Evolutionary conservation across 495 filamentous ascomycete species (phyloP).

Genomic region (Daldinia concentrica): DNA sequence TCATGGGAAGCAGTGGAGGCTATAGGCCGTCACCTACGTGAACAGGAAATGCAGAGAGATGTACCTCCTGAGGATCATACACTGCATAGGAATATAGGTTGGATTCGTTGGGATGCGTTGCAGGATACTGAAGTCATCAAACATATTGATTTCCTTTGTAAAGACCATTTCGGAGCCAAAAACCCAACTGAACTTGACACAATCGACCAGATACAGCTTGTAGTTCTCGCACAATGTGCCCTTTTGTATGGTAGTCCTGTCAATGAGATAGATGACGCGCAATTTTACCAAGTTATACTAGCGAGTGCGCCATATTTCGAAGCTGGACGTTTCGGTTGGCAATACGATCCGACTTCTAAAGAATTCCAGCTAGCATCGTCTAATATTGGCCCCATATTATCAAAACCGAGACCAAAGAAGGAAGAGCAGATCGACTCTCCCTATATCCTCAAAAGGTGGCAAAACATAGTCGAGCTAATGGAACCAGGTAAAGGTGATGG

Average conservation of each 20-base stretch:
- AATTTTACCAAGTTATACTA: not conserved
- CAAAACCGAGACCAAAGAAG: slow-evolving; percentile 3
- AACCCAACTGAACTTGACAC: not conserved
- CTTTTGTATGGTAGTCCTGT: not conserved
- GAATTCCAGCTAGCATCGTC: not conserved
- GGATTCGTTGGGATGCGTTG: slow-evolving; percentile 12
- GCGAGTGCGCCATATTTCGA: slow-evolving; percentile 19
- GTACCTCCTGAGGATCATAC: slow-evolving; percentile 13
- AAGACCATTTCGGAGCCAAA: not conserved
- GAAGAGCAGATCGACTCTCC: slow-evolving; percentile 17
- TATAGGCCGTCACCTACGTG: not conserved
- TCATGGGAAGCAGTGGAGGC: not conserved
- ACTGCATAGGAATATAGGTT: slow-evolving; percentile 15
- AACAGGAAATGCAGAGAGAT: not conserved
- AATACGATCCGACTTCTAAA: not conserved
- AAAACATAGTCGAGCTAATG: slow-evolving; percentile 12
- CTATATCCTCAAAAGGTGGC: slow-evolving; percentile 5
- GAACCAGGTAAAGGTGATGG: slow-evolving; percentile 1
- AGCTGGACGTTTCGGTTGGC: slow-evolving; percentile 1
- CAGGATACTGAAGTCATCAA: not conserved
- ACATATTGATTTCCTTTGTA: not conserved
- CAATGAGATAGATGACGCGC: not conserved
- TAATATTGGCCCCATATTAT: not conserved
- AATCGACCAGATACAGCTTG: not conserved
- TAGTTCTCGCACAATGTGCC: slow-evolving; percentile 8